phyloP scores from a whole-genome alignment of 768 basidiomycete species.

The Astraeus odoratus region DNA sequence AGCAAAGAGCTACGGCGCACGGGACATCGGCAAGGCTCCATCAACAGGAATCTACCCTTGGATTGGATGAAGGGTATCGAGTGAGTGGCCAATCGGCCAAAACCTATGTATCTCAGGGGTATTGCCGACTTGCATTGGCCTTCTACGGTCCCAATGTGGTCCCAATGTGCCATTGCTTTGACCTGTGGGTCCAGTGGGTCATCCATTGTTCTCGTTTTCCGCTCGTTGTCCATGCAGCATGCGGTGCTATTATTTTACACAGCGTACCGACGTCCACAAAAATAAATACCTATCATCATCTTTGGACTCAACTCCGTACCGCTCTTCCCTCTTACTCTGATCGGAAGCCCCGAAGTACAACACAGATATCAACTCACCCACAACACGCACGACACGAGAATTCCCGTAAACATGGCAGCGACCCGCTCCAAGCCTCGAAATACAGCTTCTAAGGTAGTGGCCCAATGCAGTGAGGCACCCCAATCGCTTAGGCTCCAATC shows the following conservation, averaged over 20 bases:
- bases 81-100: background rate
- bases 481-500: slow-evolving; percentile 2
- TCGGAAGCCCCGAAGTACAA: too few relatives aligned
- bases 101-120: background rate
- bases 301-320: background rate
- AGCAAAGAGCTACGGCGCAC: too few relatives aligned
- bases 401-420: slow-evolving; percentile 1
- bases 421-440: slow-evolving; percentile 7
- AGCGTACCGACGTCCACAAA: background rate
- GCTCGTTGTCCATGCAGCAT: slow-evolving; percentile 1
- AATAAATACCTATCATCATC: background rate
- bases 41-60: too few relatives aligned
- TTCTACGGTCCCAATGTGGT: slow-evolving; percentile 1
- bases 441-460: background rate
- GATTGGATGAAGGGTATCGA: too few relatives aligned
- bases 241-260: slow-evolving; percentile 7
- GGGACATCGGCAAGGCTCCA: too few relatives aligned
- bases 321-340: background rate
- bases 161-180: slow-evolving; percentile 5
- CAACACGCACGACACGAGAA: too few relatives aligned
- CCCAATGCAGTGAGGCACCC: background rate
- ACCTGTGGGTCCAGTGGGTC: slow-evolving; percentile 12
- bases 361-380: too few relatives aligned
- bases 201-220: slow-evolving; percentile 10
- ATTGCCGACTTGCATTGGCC: slow-evolving; percentile 12